Evolutionary conservation across 768 basidiomycete genomes (phyloP).

Genomic region (Russula vinacea): DNA sequence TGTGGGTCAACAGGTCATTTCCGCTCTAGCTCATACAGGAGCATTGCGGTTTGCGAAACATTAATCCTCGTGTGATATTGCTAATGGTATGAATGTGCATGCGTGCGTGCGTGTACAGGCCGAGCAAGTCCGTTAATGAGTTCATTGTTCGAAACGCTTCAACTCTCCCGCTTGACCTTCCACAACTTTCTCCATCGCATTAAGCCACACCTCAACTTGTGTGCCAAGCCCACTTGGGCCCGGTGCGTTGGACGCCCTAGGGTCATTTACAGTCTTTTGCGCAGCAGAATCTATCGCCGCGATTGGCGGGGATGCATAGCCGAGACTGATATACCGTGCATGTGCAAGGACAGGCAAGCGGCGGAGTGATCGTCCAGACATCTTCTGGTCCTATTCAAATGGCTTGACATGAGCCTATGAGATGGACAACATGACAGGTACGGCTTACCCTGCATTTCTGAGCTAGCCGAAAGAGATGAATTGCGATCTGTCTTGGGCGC

Average conservation of each 20-base stretch:
- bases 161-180: conserved; percentile 52
- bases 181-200: conserved; percentile 80
- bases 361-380: conserved; percentile 90
- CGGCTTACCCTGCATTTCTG: conserved; percentile 68
- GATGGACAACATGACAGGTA: neutral
- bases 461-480: conserved; percentile 65
- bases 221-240: conserved; percentile 35
- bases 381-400: conserved; percentile 54
- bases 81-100: neutral
- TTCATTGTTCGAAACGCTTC: conserved; percentile 41
- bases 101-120: neutral
- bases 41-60: neutral
- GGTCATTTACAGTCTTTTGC: conserved; percentile 18
- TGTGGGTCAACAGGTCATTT: neutral
- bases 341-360: conserved; percentile 93
- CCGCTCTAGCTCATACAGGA: neutral
- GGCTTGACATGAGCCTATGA: conserved; percentile 7
- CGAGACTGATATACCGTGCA: conserved; percentile 67
- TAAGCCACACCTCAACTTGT: conserved; percentile 69
- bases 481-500: conserved; percentile 52
- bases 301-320: conserved; percentile 4
- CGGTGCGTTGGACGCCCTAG: neutral
- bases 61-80: conserved; percentile 3
- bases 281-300: conserved; percentile 7
- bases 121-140: neutral